Base-by-base conservation (phyloP, 2,329 filamentous ascomycete species). In the Dactylella cylindrospora region DNA sequence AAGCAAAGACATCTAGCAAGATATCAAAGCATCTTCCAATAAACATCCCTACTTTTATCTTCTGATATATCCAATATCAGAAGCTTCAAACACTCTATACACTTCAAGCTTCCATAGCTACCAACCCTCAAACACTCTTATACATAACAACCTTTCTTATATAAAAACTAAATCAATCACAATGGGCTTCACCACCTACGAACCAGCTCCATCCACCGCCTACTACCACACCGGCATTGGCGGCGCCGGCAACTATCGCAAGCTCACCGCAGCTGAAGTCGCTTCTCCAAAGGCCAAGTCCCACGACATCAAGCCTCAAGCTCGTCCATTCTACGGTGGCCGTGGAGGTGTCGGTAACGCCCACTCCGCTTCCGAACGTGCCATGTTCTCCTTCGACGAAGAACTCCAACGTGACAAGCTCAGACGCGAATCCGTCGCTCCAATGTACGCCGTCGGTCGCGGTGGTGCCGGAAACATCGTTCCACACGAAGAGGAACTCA, bases 281-380 rank as follows among this genome's bases (percentile, higher is more conserved):
- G 75, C 78, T 61, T 59, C 71, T 50, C 77, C 78, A 62, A 76
- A 78, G 40, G 74, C 77, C 3, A 73, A 71, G 66, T 66, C 74
- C 64, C 71, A 73, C 65, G 73, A 79, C 49, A 70, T 71, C 41
- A 73, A 65, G 66, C 77, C 67, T 67, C 70, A 66, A 65, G 73
- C 75, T 35, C 72, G 75, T 59, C 77, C 78, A 74, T 84, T 84
- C 77, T 80, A 82, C 74, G 79, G 79, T 8, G 84, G 84, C 68
- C 81, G 84, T 55, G 84, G 84, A 67, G 83, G 84, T 55, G 83
- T 82, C 2, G 84, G 84, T 69, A 86, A 86, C 74, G 77, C 81
- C 65, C 78, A 78, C 72, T 70, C 74, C 36, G 72, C 76, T 47
- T 71, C 73, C 50, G 75, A 81, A 70, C 77, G 80, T 41, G 77